These are phyloP conservation scores for Monosporozyma siamensis DNA, from an alignment of 805 yeast species.

Conservation along the genomic window DNA sequence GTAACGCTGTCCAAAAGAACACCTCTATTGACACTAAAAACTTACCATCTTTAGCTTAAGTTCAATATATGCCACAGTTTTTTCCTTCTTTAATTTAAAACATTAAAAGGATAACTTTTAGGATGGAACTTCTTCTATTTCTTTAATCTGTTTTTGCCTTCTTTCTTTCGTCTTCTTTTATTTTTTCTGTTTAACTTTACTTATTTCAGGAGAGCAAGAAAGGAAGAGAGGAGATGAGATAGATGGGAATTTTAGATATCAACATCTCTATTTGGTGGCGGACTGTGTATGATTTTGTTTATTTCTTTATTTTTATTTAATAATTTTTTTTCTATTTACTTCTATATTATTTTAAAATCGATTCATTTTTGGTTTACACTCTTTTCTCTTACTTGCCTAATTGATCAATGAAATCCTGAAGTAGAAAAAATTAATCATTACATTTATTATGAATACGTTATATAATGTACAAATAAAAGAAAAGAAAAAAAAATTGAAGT, in stretches of 20 bases:
- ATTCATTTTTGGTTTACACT: background rate
- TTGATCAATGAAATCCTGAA: too few relatives aligned
- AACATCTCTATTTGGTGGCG: slow-evolving; percentile 1
- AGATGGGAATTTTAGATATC: too few relatives aligned
- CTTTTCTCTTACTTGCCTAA: background rate
- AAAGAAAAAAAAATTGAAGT: background rate
- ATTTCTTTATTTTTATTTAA: too few relatives aligned
- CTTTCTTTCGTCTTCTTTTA: too few relatives aligned
- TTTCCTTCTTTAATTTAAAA: background rate
- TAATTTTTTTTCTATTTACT: background rate
- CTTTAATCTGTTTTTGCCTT: background rate
- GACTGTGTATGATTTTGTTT: slow-evolving; percentile 5
- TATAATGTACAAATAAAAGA: background rate
- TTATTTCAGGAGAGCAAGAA: too few relatives aligned
- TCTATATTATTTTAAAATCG: slow-evolving; percentile 2
- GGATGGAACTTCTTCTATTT: slow-evolving; percentile 1
- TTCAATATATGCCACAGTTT: slow-evolving; percentile 1
- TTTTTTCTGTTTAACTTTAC: too few relatives aligned
- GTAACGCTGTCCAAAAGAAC: slow-evolving; percentile 26
- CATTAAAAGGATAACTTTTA: background rate
- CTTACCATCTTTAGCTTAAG: slow-evolving; percentile 61
- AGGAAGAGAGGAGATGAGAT: too few relatives aligned
- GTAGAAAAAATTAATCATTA: too few relatives aligned
- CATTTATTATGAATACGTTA: background rate
- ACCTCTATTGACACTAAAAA: slow-evolving; percentile 47